Base-by-base conservation (phyloP, 768 basidiomycete genomes). In the Cystoderma amianthinum region DNA sequence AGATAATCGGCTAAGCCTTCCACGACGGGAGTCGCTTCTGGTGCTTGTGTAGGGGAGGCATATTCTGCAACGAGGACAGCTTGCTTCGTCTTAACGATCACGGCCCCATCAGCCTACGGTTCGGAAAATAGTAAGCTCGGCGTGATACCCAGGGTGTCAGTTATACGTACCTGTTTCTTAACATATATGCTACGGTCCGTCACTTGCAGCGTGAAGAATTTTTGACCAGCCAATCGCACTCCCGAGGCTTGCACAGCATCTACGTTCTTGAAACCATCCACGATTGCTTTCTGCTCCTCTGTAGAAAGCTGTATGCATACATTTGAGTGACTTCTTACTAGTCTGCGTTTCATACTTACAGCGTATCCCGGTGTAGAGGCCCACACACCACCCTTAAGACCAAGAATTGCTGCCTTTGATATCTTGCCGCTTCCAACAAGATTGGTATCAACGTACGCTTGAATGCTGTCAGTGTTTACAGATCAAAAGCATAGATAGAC, bases 1-100 rank as follows among this genome's bases (percentile, higher is more conserved):
- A 96, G 72, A 61, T 93, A 91, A 60, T 92, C 85, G 23, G 80
- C 90, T 17, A 94, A 65, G 4, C 51, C 55, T 59, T 85, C 80
- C 30, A 85, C 85, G 25, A 86, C 48, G 12, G 71, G 54, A 16
- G 78, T 83, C 13, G 74, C 68, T 57, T 94, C 92, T 12, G 64
- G 51, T 2, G 79, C 81, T 56, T 85, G 83, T 30, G 58, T 54
- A 0, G 89, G 89, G 4, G 69, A 64, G 0, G 44, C 44, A 61
- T 95, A 97, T 55, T 82, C 81, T 4, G 78, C 76, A 16, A 96
- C 80, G 39, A 97, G 68, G 42, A 95, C 66, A n/a, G 88, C 90
- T 54, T 87, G 84, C 46, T 73, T 83, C 13, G 90, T 94, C 70
- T 85, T 86, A 36, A 86, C 80, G 44, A 92, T 52, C 47, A 80